Conservation (phyloP, 2,329 filamentous ascomycete species). For the Fusarium setosum region DNA sequence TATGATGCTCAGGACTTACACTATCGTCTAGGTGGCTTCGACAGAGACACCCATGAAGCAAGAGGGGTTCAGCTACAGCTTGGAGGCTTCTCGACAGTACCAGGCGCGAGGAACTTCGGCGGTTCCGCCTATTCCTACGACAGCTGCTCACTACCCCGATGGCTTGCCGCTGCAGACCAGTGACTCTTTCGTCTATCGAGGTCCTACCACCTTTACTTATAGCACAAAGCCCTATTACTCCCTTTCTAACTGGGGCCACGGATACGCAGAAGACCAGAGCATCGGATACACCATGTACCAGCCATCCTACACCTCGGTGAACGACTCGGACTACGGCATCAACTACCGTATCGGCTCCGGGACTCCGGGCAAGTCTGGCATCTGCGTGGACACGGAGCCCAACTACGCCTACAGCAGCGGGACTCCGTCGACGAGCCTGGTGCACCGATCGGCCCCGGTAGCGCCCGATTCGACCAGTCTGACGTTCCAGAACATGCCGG, state of each 20-base stretch:
- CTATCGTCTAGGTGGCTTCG: slow-evolving; percentile 44
- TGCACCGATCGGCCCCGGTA: slow-evolving; percentile 24
- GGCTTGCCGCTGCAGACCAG: slow-evolving; percentile 21
- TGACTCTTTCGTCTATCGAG: slow-evolving; percentile 36
- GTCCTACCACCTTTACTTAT: slow-evolving; percentile 38
- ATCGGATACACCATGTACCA: slow-evolving; percentile 42
- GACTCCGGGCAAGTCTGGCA: slow-evolving; percentile 28
- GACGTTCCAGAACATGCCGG: slow-evolving; percentile 36
- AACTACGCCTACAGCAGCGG: slow-evolving; percentile 41
- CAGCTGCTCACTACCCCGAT: slow-evolving; percentile 33
- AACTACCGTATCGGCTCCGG: slow-evolving; percentile 41
- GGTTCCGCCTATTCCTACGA: slow-evolving; percentile 19
- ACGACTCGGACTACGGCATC: slow-evolving; percentile 42
- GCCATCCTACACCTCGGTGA: slow-evolving; percentile 25
- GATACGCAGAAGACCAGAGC: slow-evolving; percentile 41
- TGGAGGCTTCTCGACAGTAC: slow-evolving; percentile 47
- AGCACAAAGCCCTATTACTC: slow-evolving; percentile 41
- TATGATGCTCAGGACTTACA: slow-evolving; percentile 1
- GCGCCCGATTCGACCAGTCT: slow-evolving; percentile 25
- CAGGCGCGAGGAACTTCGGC: slow-evolving; percentile 40
- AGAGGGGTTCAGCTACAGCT: slow-evolving; percentile 43
- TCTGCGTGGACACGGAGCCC: slow-evolving; percentile 44
- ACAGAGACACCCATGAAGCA: slow-evolving; percentile 45
- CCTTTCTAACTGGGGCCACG: slow-evolving; percentile 37
- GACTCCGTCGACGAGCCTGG: slow-evolving; percentile 21